A percentile compares a stretch with the other conserved stretches of the same genome.
phyloP scores from a whole-genome alignment of 164 flowering plant genomes.

The Aristolochia californica region DNA sequence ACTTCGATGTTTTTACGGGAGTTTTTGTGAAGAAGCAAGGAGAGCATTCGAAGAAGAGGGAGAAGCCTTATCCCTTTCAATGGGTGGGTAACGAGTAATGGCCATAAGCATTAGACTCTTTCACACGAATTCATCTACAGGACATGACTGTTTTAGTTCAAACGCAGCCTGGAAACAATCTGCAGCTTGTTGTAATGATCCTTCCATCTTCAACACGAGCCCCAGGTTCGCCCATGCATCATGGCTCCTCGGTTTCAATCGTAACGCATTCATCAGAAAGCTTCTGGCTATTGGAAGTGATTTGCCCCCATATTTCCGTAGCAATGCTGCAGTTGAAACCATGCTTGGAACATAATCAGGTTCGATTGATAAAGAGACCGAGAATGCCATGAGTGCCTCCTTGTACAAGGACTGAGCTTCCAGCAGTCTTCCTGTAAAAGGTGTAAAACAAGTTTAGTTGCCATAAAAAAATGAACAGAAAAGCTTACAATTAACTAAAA shows the following conservation, averaged over 20 bases:
- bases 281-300: slow-evolving; percentile 66
- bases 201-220: slow-evolving; percentile 66
- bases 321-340: slow-evolving; percentile 61
- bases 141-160: slow-evolving; percentile 70
- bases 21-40: no score
- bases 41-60: no score
- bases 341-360: slow-evolving; percentile 78
- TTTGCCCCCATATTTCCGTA: slow-evolving; percentile 38
- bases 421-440: slow-evolving; percentile 42
- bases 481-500: no score
- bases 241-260: slow-evolving; percentile 74
- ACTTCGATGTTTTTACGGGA: no score
- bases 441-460: no score
- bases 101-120: no score
- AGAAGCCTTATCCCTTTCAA: no score
- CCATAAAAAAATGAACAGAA: no score
- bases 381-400: slow-evolving; percentile 76
- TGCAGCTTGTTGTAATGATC: slow-evolving; percentile 66
- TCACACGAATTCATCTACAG: slow-evolving; percentile 18
- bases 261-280: slow-evolving; percentile 68
- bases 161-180: slow-evolving; percentile 89
- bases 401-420: slow-evolving; percentile 50
- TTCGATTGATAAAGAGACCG: slow-evolving; percentile 62
- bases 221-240: slow-evolving; percentile 88
- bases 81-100: no score